Base-by-base conservation (phyloP, 768 basidiomycete genomes). In the Amylocystis lapponica region DNA sequence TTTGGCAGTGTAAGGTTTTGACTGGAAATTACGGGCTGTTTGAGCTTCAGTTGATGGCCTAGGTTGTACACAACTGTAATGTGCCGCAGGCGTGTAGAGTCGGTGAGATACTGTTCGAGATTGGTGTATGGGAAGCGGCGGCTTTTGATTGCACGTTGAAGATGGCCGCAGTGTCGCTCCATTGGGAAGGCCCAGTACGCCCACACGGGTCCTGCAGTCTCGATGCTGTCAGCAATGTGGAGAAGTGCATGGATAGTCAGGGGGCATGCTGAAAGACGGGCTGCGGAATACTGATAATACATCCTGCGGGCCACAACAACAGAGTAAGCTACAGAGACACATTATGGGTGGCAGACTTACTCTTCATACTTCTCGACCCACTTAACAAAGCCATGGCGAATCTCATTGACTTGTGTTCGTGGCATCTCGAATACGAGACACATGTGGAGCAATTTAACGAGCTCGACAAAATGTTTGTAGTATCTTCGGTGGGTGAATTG, bases 321-420 rank as follows among this genome's bases (percentile, higher is more conserved):
- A n/a, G n/a, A n/a, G n/a, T n/a, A n/a, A n/a, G n/a, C n/a, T n/a
- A n/a, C n/a, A n/a, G n/a, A n/a, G n/a, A n/a, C n/a, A 19, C 11
- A 31, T 10, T n/a, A 31, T 29, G 23, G 26, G 17, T 11, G 13
- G 19, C 22, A 17, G 1, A 51, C 62, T 30, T n/a, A 67, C 68
- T 40, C 44, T 56, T 72, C 68, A 33, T 65, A 73, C 8, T 58
- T 41, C 35, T 52, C 16, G 7, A 70, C 65, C 69, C 69, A 70
- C 2, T 47, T 23, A 2, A 43, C 41, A 41, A 69, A 66, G 1
- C 62, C 66, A 4, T 8, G 19, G 8, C 56, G 43, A n/a, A 70
- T 47, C 12, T 39, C 9, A 5, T 50, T 32, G 25, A 69, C 39
- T 32, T 67, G 60, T 0, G 49, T 49, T 19, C 38, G 31, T 0